A percentile compares a stretch with the other conserved stretches of the same genome.
phyloP scores from a whole-genome alignment of 805 yeast genomes.

The Candida sphagnicola region DNA sequence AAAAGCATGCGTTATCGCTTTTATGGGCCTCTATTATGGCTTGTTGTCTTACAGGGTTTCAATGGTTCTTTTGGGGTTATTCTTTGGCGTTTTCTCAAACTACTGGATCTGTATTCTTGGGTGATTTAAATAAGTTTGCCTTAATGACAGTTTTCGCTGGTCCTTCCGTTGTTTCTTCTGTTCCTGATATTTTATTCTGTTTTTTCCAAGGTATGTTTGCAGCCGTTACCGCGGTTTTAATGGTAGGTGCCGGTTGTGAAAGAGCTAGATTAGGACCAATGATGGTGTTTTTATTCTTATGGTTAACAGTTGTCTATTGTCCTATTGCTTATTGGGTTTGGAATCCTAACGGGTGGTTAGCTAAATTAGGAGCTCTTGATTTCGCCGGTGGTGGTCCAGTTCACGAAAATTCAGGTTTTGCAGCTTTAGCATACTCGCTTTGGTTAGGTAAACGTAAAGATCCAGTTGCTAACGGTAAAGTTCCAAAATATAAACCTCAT shows the following conservation, averaged over 20 bases:
- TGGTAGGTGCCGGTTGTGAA: slow-evolving; percentile 98
- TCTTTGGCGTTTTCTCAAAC: slow-evolving; percentile 76
- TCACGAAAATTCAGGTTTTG: slow-evolving; percentile 90
- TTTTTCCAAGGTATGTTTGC: slow-evolving; percentile 98
- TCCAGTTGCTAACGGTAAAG: slow-evolving; percentile 59
- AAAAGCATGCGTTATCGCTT: slow-evolving; percentile 91
- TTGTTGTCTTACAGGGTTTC: slow-evolving; percentile 76
- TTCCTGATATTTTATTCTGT: slow-evolving; percentile 91
- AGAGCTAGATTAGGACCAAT: slow-evolving; percentile 94
- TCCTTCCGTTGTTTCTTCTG: slow-evolving; percentile 57
- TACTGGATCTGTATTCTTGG: slow-evolving; percentile 60
- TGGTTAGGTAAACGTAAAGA: slow-evolving; percentile 91
- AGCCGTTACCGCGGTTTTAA: slow-evolving; percentile 82
- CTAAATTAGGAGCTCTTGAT: slow-evolving; percentile 78
- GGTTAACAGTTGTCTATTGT: slow-evolving; percentile 95
- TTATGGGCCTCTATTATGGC: slow-evolving; percentile 95
- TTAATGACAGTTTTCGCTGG: slow-evolving; percentile 80
- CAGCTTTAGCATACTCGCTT: slow-evolving; percentile 91
- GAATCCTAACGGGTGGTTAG: slow-evolving; percentile 92
- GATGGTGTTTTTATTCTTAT: slow-evolving; percentile 89
- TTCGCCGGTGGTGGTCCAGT: slow-evolving; percentile 99
- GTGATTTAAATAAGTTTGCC: slow-evolving; percentile 77
- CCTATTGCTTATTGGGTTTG: slow-evolving; percentile 98
- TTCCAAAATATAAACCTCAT: slow-evolving; percentile 92
- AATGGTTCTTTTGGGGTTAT: slow-evolving; percentile 99